Evolutionary conservation across 2,329 filamentous ascomycete genomes (phyloP), one percentile per base, ranked within the genome.

Genomic region (Diaporthe citrichinensis): DNA sequence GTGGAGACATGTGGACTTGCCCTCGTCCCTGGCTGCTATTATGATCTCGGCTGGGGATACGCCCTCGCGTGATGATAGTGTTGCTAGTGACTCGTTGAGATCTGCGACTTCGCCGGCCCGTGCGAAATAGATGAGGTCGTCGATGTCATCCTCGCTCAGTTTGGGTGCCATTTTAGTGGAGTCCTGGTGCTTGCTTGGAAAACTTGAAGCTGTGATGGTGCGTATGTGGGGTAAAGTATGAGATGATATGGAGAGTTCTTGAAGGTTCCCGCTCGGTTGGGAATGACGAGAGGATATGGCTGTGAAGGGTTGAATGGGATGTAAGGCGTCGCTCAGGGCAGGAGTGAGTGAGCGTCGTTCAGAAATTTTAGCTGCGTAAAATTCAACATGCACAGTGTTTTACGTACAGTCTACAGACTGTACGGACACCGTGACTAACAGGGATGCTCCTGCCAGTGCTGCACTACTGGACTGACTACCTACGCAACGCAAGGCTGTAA

Each of bases 71-170:
- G 89, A 85, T 41, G 91, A 88, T 28, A 97, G 84, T 36, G 88
- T 86, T 17, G 89, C 84, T 71, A 97, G 87, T 12, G 86, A 82
- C 46, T 87, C 84, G 1, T 89, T 86, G 65, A 98, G 87, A 36
- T 96, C 94, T 25, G 88, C 85, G 74, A 92, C 87, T 78, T 98
- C 96, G 78, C 95, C 95, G 0, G 90, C 89, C 51, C 96, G 94
- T 3, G 95, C 91, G 79, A 95, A 92, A 86, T 98, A 98, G 79
- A 98, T 91, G 78, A 98, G 90, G 85, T 98, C 96, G 83, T 98
- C 96, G 80, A 97, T 93, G 84, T 95, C 91, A 72, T 98, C 96
- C 82, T 94, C 92, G 68, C 90, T 90, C 67, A 96, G 86, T 76
- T 87, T 86, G 31, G 87, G 88, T 39, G 88, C 85, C 85, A 90